Evolutionary conservation across 805 yeast genomes (phyloP).

Genomic region (Candida ponderosae): DNA sequence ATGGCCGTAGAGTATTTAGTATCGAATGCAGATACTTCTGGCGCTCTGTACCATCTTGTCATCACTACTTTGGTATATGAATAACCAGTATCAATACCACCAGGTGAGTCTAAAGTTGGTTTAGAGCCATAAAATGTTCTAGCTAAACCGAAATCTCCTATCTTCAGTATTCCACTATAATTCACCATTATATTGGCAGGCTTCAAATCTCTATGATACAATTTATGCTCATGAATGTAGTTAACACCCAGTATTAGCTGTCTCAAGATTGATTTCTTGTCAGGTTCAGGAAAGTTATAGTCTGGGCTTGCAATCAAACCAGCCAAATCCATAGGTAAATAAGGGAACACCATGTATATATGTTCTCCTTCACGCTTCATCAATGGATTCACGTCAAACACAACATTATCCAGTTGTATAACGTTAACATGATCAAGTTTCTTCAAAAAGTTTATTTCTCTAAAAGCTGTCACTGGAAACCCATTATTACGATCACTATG

Average conservation of each 20-base stretch:
- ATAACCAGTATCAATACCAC: constrained; percentile 33
- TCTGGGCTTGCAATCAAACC: constrained; percentile 81
- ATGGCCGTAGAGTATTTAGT: constrained; percentile 86
- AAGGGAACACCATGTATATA: constrained; percentile 86
- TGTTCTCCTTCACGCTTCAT: constrained; percentile 13
- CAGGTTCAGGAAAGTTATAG: constrained; percentile 50
- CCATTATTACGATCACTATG: constrained; percentile 37
- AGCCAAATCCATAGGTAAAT: constrained; percentile 86
- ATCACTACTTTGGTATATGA: constrained; percentile 70
- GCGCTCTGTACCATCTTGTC: constrained; percentile 97
- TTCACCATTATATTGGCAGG: constrained; percentile 91
- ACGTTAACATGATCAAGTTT: constrained; percentile 62
- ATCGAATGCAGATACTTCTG: constrained; percentile 85
- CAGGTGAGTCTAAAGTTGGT: constrained; percentile 40
- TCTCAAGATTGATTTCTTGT: constrained; percentile 73
- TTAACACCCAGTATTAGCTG: constrained; percentile 78
- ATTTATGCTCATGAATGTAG: constrained; percentile 59
- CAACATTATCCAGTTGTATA: constrained; percentile 72
- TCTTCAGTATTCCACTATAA: constrained; percentile 66
- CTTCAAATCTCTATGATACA: constrained; percentile 84
- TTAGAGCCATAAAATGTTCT: constrained; percentile 56
- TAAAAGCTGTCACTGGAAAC: constrained; percentile 89
- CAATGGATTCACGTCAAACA: constrained; percentile 38
- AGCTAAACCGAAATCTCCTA: constrained; percentile 96
- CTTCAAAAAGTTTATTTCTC: constrained; percentile 83